Percentiles rank a stretch among this genome's conserved stretches.
These are phyloP conservation scores for Magnolia changhungtana DNA, from an alignment of 164 flowering plant species.

Conservation along the genomic window DNA sequence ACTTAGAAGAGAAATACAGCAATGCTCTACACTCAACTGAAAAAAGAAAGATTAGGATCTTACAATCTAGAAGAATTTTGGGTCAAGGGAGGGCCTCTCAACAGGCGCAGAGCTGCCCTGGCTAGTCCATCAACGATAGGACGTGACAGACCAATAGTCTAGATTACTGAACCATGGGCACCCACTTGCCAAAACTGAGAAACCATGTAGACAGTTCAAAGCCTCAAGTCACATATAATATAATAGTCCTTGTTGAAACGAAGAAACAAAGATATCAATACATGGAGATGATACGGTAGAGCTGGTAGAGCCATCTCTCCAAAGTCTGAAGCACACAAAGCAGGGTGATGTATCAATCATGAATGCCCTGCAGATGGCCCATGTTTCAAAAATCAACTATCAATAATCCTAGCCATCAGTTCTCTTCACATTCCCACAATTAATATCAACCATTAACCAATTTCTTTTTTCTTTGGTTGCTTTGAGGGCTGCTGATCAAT, in stretches of 20 bases:
- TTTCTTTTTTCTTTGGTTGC: neutral
- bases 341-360: neutral
- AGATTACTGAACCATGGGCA: neutral
- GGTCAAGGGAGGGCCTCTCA: neutral
- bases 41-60: neutral
- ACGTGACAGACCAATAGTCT: neutral
- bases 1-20: neutral
- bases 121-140: neutral
- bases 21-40: neutral
- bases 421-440: too few species aligned
- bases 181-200: neutral
- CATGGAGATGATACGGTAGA: neutral
- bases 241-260: neutral
- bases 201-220: neutral
- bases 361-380: too few species aligned
- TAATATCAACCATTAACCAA: neutral
- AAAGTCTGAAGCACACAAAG: neutral
- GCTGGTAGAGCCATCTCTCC: neutral
- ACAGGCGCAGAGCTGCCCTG: too few species aligned
- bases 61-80: neutral
- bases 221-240: neutral
- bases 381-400: too few species aligned
- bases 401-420: too few species aligned
- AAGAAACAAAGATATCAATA: neutral
- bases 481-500: neutral